Evolutionary conservation across 1,284 basidiomycete species (phyloP).

Genomic region (Fomes fomentarius): DNA sequence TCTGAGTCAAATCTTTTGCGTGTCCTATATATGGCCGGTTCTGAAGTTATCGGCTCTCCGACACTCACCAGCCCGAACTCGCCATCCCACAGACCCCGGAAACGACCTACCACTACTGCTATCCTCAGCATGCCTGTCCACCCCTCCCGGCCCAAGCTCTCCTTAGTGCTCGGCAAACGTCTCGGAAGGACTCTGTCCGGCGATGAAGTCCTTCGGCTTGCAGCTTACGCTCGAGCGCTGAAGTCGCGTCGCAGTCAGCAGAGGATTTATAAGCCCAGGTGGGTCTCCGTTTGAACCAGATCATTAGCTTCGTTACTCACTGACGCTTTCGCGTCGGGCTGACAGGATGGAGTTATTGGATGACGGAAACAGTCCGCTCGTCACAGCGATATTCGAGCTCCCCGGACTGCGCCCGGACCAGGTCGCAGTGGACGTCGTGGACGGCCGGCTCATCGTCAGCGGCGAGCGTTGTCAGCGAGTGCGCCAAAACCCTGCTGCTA

Average conservation of each 20-base stretch:
- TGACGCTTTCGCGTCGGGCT: background rate
- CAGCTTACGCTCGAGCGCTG: conserved; percentile 7
- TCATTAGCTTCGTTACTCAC: background rate
- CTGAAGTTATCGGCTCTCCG: no score
- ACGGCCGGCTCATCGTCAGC: conserved; percentile 47
- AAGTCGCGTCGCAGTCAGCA: conserved; percentile 9
- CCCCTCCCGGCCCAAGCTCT: conserved; percentile 5
- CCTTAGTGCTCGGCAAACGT: conserved; percentile 12
- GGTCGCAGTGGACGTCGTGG: conserved; percentile 46
- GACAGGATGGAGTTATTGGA: conserved; percentile 59
- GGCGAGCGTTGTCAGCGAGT: conserved; percentile 45
- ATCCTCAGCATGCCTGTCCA: conserved; percentile 11
- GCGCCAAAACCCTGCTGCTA: conserved; percentile 6
- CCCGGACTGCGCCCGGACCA: conserved; percentile 55
- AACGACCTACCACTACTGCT: no score
- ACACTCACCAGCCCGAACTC: no score
- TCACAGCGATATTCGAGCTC: conserved; percentile 56
- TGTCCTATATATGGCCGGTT: no score
- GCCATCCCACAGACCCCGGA: no score
- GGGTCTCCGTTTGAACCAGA: background rate
- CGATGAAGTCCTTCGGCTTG: conserved; percentile 15
- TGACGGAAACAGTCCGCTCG: conserved; percentile 42
- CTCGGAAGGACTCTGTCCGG: conserved; percentile 16
- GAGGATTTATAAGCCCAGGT: conserved; percentile 24
- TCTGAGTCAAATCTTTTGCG: no score